Percentiles rank a stretch among this genome's conserved stretches.
Conservation (phyloP, 305 asterid genomes). For the Nicotiana rustica region DNA sequence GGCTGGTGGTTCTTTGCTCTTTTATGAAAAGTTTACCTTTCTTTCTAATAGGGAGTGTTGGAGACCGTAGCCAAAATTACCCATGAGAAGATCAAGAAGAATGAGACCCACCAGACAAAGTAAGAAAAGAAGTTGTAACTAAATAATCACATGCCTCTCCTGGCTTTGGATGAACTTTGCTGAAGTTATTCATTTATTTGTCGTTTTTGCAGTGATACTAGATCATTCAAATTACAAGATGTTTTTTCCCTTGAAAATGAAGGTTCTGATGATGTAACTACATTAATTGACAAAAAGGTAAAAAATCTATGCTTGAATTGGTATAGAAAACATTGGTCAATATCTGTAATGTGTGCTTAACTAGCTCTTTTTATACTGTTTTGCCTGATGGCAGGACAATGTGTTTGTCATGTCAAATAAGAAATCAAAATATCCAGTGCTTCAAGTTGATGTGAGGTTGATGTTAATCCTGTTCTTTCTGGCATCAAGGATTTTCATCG, state of each 20-base stretch:
- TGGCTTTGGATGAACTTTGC: conserved; percentile 4
- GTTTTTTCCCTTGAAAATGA: conserved; percentile 78
- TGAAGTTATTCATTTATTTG: conserved; percentile 27
- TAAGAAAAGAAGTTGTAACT: conserved; percentile 46
- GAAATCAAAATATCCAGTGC: conserved; percentile 95
- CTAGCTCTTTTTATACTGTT: conserved; percentile 35
- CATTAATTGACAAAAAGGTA: conserved; percentile 86
- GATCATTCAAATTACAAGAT: conserved; percentile 78
- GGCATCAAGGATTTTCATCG: background rate
- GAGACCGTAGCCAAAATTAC: conserved; percentile 94
- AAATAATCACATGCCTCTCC: background rate
- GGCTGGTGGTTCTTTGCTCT: conserved; percentile 6
- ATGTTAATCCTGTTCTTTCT: conserved; percentile 20
- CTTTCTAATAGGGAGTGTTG: conserved; percentile 72
- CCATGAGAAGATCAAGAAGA: conserved; percentile 83
- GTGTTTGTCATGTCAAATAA: conserved; percentile 91
- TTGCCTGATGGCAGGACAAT: conserved; percentile 68
- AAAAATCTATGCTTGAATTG: conserved; percentile 22
- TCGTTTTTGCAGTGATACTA: conserved; percentile 64
- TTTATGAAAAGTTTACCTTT: conserved; percentile 36
- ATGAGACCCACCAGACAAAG: conserved; percentile 83
- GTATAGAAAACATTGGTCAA: conserved; percentile 35
- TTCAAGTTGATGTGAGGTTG: conserved; percentile 95
- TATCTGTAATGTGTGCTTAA: background rate
- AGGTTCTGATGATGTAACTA: conserved; percentile 73